Conservation (phyloP, 441 rosid species). For the Mallotus repandus region DNA sequence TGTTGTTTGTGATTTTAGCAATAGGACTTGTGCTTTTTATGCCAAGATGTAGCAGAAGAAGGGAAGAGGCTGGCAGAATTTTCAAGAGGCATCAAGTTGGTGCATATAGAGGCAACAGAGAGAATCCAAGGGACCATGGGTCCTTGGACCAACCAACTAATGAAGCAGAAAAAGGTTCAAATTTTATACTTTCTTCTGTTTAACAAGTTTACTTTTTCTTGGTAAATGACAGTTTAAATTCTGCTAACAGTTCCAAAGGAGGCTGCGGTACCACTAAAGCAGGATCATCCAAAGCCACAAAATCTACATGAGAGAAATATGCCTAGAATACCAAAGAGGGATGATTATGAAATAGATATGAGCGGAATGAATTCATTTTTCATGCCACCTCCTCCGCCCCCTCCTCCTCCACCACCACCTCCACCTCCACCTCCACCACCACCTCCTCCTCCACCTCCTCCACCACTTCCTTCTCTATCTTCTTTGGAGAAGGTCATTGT, state of each 20-base stretch:
- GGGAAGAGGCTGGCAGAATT: slow-evolving; percentile 44
- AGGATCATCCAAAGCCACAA: slow-evolving; percentile 44
- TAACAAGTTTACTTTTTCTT: slow-evolving; percentile 13
- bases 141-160: slow-evolving; percentile 43
- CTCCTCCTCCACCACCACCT: slow-evolving; percentile 49
- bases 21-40: slow-evolving; percentile 50
- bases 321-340: slow-evolving; percentile 41
- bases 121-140: slow-evolving; percentile 43
- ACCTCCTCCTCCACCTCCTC: slow-evolving; percentile 41
- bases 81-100: slow-evolving; percentile 66
- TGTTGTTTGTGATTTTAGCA: slow-evolving; percentile 52
- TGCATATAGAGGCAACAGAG: slow-evolving; percentile 63
- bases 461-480: slow-evolving; percentile 45
- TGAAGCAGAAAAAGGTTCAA: slow-evolving; percentile 63
- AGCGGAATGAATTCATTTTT: slow-evolving; percentile 39
- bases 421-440: slow-evolving; percentile 20
- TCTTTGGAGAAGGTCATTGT: slow-evolving; percentile 52
- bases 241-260: slow-evolving; percentile 45
- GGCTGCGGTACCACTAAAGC: slow-evolving; percentile 30
- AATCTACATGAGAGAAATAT: slow-evolving; percentile 44
- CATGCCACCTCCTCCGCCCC: slow-evolving; percentile 44
- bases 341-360: slow-evolving; percentile 59
- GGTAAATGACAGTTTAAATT: slow-evolving; percentile 2
- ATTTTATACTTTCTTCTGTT: slow-evolving; percentile 13
- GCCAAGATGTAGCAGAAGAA: slow-evolving; percentile 51